Conservation (phyloP, 1,139 yeast species). For the Sugiyamaella japonica region DNA sequence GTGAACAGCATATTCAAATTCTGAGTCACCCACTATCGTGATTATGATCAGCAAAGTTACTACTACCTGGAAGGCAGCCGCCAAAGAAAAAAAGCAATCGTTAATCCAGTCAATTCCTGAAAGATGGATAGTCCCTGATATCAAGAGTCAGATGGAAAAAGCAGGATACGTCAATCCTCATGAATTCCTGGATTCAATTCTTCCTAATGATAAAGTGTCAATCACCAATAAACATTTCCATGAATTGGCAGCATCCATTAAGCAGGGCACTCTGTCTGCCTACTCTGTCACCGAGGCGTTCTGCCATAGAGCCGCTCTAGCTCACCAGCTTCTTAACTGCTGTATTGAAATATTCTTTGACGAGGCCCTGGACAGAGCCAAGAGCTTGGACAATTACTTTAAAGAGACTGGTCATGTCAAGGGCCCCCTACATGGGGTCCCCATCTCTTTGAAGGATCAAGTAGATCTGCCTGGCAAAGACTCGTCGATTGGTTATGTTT, state of each 20-base stretch:
- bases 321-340: conserved; percentile 36
- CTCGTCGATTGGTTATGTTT: conserved; percentile 46
- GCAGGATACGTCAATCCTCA: conserved; percentile 13
- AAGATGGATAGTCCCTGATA: conserved; percentile 12
- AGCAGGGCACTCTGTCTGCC: conserved; percentile 41
- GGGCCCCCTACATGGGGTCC: conserved; percentile 51
- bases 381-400: conserved; percentile 46
- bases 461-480: conserved; percentile 48
- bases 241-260: conserved; percentile 35
- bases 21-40: background rate
- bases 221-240: conserved; percentile 26
- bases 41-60: background rate
- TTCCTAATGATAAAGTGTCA: conserved; percentile 16
- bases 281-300: conserved; percentile 51
- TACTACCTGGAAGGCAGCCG: conserved; percentile 8
- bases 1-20: too few relatives aligned
- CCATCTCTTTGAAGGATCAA: conserved; percentile 55
- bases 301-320: conserved; percentile 57
- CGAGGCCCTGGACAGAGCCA: conserved; percentile 45
- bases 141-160: conserved; percentile 14
- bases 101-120: conserved; percentile 10
- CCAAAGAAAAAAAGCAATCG: conserved; percentile 1
- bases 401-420: conserved; percentile 29
- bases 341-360: conserved; percentile 35
- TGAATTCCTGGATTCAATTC: conserved; percentile 14